These are phyloP conservation scores for Emergomyces orientalis DNA, from an alignment of 2,329 filamentous ascomycete genomes.

Conservation along the genomic window DNA sequence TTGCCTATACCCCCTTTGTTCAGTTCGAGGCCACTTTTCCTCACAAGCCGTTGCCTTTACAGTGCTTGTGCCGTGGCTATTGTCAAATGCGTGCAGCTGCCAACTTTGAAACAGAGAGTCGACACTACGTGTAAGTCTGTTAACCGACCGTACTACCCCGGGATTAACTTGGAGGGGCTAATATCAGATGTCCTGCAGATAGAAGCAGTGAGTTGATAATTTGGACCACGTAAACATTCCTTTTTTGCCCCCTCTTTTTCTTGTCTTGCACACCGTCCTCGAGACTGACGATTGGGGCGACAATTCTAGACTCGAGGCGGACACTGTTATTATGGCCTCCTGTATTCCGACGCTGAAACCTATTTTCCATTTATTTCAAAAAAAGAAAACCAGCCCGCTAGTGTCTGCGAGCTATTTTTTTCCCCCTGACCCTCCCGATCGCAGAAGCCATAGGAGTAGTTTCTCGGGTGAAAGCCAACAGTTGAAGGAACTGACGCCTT, in stretches of 20 bases:
- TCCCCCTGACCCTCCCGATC: neutral
- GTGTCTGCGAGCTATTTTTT: neutral
- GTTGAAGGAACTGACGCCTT: neutral
- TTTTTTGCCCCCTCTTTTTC: neutral
- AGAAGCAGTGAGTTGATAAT: neutral
- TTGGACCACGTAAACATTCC: neutral
- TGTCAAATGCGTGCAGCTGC: conserved; percentile 26
- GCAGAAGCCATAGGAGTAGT: neutral
- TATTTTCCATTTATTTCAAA: neutral
- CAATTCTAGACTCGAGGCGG: conserved; percentile 23
- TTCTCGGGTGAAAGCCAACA: neutral
- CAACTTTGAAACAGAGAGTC: conserved; percentile 18
- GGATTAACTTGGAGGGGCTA: neutral
- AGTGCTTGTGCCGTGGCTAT: conserved; percentile 28
- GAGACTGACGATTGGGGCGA: neutral
- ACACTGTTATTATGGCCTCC: conserved; percentile 28
- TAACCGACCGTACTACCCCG: neutral
- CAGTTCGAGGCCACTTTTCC: neutral
- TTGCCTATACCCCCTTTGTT: neutral
- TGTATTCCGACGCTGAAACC: conserved; percentile 27
- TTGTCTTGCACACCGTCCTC: no score
- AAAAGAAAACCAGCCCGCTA: neutral
- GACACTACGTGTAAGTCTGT: conserved; percentile 27
- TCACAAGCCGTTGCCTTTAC: conserved; percentile 1
- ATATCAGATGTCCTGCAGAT: neutral